A percentile compares a stretch with the other conserved stretches of the same genome.
Conservation (phyloP, 331 rosid genomes). For the Cucumis variabilis region DNA sequence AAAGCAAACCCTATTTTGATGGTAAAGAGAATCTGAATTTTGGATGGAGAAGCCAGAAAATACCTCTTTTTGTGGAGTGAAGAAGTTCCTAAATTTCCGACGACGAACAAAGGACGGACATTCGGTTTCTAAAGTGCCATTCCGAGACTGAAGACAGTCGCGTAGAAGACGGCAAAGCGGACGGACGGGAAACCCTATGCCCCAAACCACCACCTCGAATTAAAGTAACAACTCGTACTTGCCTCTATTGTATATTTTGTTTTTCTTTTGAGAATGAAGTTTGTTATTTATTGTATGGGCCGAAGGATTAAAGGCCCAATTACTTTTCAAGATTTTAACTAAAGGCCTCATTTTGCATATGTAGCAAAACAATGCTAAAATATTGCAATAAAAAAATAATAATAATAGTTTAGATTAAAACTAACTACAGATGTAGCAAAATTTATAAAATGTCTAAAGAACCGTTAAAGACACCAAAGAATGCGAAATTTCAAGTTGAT, state of each 20-base stretch:
- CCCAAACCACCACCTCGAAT: constrained; percentile 7
- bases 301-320: neutral
- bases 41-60: neutral
- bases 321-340: too few species aligned
- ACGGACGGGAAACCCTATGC: constrained; percentile 31
- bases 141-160: neutral
- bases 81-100: constrained; percentile 1
- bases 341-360: too few species aligned
- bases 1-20: neutral
- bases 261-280: too few species aligned
- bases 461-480: too few species aligned
- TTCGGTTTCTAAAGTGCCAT: neutral
- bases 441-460: too few species aligned
- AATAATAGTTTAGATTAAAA: too few species aligned
- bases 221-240: neutral
- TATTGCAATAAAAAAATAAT: too few species aligned
- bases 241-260: neutral
- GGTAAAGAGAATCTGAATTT: neutral
- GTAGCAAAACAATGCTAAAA: too few species aligned
- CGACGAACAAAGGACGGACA: constrained; percentile 1
- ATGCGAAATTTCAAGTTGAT: too few species aligned
- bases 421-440: too few species aligned
- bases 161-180: constrained; percentile 27
- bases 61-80: constrained; percentile 4
- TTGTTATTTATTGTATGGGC: constrained; percentile 3